Base-by-base conservation (phyloP, 2,329 filamentous ascomycete genomes). In the Amesomyces nigricolor region DNA sequence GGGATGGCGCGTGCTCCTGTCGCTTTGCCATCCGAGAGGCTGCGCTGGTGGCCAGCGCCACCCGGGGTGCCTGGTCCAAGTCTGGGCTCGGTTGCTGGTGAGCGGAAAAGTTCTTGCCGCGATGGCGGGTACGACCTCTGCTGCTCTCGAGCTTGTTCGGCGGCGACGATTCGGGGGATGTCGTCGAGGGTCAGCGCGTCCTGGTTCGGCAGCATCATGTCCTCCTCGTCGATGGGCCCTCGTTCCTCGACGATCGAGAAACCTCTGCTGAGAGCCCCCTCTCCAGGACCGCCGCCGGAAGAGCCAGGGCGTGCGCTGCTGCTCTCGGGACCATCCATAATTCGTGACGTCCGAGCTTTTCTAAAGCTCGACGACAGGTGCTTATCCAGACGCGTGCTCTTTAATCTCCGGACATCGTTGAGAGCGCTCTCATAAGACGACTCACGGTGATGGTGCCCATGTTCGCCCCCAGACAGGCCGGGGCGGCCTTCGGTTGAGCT, bases 131-230 rank as follows among this genome's bases (percentile, higher is more conserved):
- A 90, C 11, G 89, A 87, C 59, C 89, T 26, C 22, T 26, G 80
- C 68, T 95, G 90, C 68, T 97, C 92, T 64, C 91, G 86, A 22
- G 62, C 63, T 72, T 97, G 92, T 70, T 97, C 91, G 13, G 94
- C 89, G 35, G 94, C 94, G 42, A 96, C 91, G 65, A 99, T 95
- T 60, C 94, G 83, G 8, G 94, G 91, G 63, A 99, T 97, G 66
- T 99, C 94, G 66, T 99, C 94, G 54, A 99, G 75, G 0, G 92
- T 96, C 59, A 99, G 81, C 22, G 90, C 90, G 71, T 97, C 91
- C 66, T 92, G 88, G 62, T 91, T 86, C 37, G 90, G 90, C 67
- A 99, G 91, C 66, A 91, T 92, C 63, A 91, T 79, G 64, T 92
- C 89, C 14, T 82, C 79, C 62, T 89, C 86, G 48, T 84, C 82